These are phyloP conservation scores for Dryas alaskensis DNA, from an alignment of 306 rosid genomes.

Conservation along the genomic window DNA sequence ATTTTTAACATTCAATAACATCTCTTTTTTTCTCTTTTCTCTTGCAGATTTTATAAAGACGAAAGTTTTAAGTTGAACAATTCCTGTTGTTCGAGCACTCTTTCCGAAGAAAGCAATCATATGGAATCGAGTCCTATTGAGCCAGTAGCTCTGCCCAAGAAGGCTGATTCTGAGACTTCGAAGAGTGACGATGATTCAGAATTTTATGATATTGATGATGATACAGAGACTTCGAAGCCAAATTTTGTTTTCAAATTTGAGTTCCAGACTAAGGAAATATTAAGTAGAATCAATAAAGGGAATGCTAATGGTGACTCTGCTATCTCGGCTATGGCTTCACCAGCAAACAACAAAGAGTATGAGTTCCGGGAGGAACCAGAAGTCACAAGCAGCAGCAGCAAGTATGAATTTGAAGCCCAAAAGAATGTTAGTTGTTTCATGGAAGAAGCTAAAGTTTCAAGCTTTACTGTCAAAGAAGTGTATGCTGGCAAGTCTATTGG, in stretches of 20 bases:
- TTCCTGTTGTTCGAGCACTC: background rate
- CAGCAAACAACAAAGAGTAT: constrained; percentile 29
- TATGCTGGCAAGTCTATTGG: constrained; percentile 22
- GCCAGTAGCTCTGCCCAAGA: constrained; percentile 13
- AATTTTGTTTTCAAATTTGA: constrained; percentile 63
- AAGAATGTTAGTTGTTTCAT: constrained; percentile 43
- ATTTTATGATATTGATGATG: constrained; percentile 25
- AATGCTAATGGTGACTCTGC: constrained; percentile 30
- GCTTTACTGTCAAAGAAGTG: constrained; percentile 42
- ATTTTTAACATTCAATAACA: background rate
- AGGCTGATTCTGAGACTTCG: constrained; percentile 10
- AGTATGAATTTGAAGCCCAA: constrained; percentile 44
- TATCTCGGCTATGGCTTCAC: constrained; percentile 21
- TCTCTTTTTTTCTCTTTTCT: background rate
- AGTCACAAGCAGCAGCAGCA: constrained; percentile 36
- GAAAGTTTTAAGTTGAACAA: constrained; percentile 15
- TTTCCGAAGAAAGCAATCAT: constrained; percentile 15
- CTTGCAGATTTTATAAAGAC: constrained; percentile 37
- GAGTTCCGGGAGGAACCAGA: constrained; percentile 51
- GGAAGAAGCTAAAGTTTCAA: constrained; percentile 50
- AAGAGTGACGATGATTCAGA: constrained; percentile 9
- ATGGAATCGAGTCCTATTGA: constrained; percentile 22
- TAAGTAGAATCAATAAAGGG: constrained; percentile 21
- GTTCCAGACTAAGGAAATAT: constrained; percentile 63
- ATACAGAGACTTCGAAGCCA: constrained; percentile 26